Evolutionary conservation across 2,329 filamentous ascomycete genomes (phyloP).

Genomic region (Trematosphaeria pertusa): DNA sequence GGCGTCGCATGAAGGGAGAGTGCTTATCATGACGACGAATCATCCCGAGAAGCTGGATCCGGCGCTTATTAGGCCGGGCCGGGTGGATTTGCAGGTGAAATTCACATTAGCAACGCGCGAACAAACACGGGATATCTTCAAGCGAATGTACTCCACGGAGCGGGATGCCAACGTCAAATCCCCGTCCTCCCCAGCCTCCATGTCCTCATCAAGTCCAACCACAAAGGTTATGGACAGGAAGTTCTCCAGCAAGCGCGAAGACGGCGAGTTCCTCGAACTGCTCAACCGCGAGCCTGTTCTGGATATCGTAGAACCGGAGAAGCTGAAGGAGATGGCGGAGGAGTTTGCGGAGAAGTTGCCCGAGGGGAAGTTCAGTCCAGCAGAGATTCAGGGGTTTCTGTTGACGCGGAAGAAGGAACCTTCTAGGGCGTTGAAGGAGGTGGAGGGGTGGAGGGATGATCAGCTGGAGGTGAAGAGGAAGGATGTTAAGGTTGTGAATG

Average conservation of each 20-base stretch:
- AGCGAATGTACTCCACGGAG: constrained; percentile 46
- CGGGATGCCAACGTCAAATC: not conserved
- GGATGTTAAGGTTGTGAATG: constrained; percentile 25
- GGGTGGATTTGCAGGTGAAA: constrained; percentile 71
- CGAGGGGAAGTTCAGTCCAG: constrained; percentile 57
- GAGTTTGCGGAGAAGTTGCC: constrained; percentile 56
- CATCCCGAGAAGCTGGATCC: constrained; percentile 75
- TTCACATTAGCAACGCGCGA: constrained; percentile 59
- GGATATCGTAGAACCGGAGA: constrained; percentile 23
- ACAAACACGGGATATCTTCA: constrained; percentile 53
- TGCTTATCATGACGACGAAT: constrained; percentile 86
- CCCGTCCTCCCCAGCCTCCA: constrained; percentile 1
- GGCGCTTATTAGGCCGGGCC: constrained; percentile 75
- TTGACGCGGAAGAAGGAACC: constrained; percentile 60
- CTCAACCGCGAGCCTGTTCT: constrained; percentile 11
- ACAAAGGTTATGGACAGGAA: not conserved
- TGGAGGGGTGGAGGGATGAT: constrained; percentile 52
- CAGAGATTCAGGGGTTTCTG: constrained; percentile 62
- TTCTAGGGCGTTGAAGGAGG: constrained; percentile 51
- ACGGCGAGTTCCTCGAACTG: constrained; percentile 21
- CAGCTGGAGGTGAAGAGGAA: constrained; percentile 42
- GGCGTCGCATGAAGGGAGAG: constrained; percentile 77
- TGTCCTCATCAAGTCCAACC: not conserved
- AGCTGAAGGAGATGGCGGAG: constrained; percentile 51
- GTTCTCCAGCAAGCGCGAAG: constrained; percentile 5